These are phyloP conservation scores for Solanum bulbocastanum DNA, from an alignment of 257 asterid genomes.

Conservation along the genomic window DNA sequence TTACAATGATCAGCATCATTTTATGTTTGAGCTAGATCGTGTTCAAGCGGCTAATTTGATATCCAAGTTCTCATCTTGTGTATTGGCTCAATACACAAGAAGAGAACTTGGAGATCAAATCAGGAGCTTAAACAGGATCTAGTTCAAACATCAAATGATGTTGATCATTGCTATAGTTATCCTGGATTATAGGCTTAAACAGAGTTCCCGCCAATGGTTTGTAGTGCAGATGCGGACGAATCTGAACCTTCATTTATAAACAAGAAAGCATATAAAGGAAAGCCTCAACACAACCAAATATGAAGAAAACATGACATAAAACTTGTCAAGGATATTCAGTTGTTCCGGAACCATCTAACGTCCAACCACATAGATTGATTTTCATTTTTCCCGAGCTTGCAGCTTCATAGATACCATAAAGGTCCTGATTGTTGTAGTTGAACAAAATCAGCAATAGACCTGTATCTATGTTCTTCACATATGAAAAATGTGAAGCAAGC, in stretches of 20 bases:
- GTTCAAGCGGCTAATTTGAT: constrained; percentile 57
- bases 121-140: constrained; percentile 62
- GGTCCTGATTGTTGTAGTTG: constrained; percentile 48
- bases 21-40: constrained; percentile 88
- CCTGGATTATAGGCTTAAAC: constrained; percentile 56
- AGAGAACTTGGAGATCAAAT: constrained; percentile 36
- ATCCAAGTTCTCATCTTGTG: constrained; percentile 37
- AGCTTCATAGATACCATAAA: constrained; percentile 78
- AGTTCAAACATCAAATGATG: constrained; percentile 72
- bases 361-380: constrained; percentile 83
- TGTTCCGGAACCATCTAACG: constrained; percentile 50
- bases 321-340: constrained; percentile 82
- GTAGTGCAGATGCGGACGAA: constrained; percentile 42
- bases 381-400: constrained; percentile 60
- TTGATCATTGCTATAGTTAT: constrained; percentile 42
- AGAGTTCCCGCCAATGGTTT: constrained; percentile 40
- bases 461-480: constrained; percentile 59
- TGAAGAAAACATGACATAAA: constrained; percentile 6
- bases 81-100: constrained; percentile 19
- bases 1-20: constrained; percentile 26
- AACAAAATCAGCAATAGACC: constrained; percentile 78
- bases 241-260: constrained; percentile 38
- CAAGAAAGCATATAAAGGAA: constrained; percentile 2
- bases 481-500: constrained; percentile 47
- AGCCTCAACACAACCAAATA: background rate